These are phyloP conservation scores for Dactylorhiza incarnata DNA, from an alignment of 106 monocot genomes.

Conservation along the genomic window DNA sequence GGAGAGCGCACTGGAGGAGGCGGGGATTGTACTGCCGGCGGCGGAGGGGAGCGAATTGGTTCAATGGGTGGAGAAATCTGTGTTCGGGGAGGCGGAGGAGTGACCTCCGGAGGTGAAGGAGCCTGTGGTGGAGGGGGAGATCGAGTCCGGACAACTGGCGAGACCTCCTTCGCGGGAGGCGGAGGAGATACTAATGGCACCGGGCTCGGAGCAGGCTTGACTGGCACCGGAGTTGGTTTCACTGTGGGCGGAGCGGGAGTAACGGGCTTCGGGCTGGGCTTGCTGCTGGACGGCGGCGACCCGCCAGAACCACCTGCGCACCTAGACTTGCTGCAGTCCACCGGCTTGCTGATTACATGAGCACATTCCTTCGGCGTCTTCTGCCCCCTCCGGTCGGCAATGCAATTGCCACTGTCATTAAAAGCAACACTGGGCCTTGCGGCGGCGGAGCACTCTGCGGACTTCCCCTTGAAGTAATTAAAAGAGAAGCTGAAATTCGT, in stretches of 20 bases:
- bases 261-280: not conserved
- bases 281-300: not conserved
- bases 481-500: conserved; percentile 22
- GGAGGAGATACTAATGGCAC: not conserved
- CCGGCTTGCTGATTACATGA: not conserved
- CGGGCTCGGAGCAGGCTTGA: not conserved
- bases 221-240: not conserved
- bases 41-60: no score
- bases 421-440: not conserved
- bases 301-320: not conserved
- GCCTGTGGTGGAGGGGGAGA: conserved; percentile 1
- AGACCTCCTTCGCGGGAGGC: not conserved
- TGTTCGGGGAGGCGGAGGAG: no score
- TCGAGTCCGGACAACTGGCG: not conserved
- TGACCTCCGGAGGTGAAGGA: no score
- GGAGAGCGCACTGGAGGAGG: conserved; percentile 11
- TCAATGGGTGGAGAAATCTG: no score
- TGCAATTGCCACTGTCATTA: conserved; percentile 16
- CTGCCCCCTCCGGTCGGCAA: conserved; percentile 9
- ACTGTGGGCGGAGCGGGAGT: not conserved
- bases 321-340: conserved; percentile 14
- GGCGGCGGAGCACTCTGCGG: conserved; percentile 5
- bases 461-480: conserved; percentile 24
- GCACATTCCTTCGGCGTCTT: not conserved
- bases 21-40: not conserved